Evolutionary conservation across 495 filamentous ascomycete genomes (phyloP), one percentile per base, ranked within the genome.

Genomic region (Aspergillus avenaceus): DNA sequence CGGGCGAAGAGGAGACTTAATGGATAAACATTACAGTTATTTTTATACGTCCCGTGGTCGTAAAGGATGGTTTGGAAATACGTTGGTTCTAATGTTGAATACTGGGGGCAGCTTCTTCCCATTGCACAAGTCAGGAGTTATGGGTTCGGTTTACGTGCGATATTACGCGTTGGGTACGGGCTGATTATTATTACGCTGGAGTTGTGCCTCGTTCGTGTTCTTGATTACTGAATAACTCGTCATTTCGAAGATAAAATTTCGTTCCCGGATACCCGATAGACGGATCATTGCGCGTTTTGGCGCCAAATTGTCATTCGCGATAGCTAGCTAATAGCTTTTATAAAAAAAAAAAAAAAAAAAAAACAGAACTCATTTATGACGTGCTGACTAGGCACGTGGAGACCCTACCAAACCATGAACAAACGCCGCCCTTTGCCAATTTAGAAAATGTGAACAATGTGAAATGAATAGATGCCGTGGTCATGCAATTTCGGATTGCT

Each of bases 1-100:
- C 69, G 24, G 69, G 68, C 31, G 75, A 79, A 50, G 76, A 79
- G 41, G 76, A 78, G 36, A 42, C 55, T 19, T 70, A 49, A 67
- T 43, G 12, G 41, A 16, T n/a, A n/a, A n/a, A n/a, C n/a, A n/a
- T n/a, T n/a, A n/a, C n/a, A n/a, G n/a, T n/a, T n/a, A n/a, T n/a
- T n/a, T n/a, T n/a, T n/a, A n/a, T n/a, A n/a, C n/a, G n/a, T n/a
- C n/a, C n/a, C n/a, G n/a, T n/a, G n/a, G 6, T 28, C 12, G 24
- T 18, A 18, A 13, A 37, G 16, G 32, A 18, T 40, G 13, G 32
- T 18, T 14, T 1, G 12, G 12, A 8, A 21, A 5, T 11, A 7
- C 2, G 2, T 21, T 3, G 34, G 34, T 34, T 34, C 16, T 13
- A 3, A 18, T 21, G 16, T 38, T 8, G 16, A 8, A 21, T 18